Base-by-base conservation (phyloP, 768 basidiomycete species). In the Auricularia heimuer region DNA sequence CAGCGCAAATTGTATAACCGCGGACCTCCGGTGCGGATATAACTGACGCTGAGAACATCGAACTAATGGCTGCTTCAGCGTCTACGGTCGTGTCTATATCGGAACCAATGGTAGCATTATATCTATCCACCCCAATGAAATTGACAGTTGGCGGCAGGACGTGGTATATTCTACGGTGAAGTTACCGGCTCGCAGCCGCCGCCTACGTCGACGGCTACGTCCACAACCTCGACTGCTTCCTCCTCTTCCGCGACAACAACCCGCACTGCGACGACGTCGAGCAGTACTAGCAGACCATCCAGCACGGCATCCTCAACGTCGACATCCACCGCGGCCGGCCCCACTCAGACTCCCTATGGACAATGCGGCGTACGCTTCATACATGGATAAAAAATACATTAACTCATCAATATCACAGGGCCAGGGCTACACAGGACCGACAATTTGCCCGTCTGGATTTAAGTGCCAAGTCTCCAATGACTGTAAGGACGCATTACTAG, bases 131-230 rank as follows among this genome's bases (percentile, higher is more conserved):
- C n/a, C 18, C 11, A 29, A 18, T 12, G 29, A 54, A n/a, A n/a
- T 18, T 29, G 29, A 29, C 29, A 29, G 29, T 29, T 29, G 29
- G 29, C 29, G 29, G 29, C 54, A 54, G 39, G 39, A 42, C 80
- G 84, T 37, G 83, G 83, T 62, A 75, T 72, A 54, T 84, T 83
- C 72, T 84, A 79, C 67, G 83, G 81, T 0, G 81, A 82, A 47
- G 54, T 58, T 36, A 21, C 39, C 42, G 39, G 37, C 12, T 24
- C 21, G 16, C 16, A 12, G 18, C 39, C 39, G 34, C 44, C 14
- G 37, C 62, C 35, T 7, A 42, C 36, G 12, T 62, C 62, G 16
- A 39, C 62, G 7, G 35, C 39, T 18, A 62, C 62, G 10, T 8
- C 39, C 12, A 62, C 62, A 42, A 39, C 62, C 29, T 10, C 56